phyloP scores from a whole-genome alignment of 345 rosid species.

The Clarkia xantiana region DNA sequence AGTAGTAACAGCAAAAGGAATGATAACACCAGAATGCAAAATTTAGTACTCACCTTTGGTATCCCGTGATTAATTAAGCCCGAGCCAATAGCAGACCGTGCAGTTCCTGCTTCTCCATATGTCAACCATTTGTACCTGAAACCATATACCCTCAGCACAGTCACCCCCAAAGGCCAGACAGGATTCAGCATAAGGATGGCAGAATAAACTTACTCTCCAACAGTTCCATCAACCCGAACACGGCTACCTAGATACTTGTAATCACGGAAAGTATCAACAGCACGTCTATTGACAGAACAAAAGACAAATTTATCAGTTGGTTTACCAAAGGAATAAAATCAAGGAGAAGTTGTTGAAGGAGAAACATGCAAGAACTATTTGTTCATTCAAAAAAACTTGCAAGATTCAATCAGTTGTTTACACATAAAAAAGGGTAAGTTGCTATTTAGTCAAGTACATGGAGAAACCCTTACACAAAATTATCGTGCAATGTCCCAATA shows the following conservation, averaged over 20 bases:
- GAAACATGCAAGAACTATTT: no score
- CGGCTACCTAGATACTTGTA: slow-evolving; percentile 85
- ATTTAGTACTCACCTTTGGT: slow-evolving; percentile 27
- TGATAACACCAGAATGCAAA: neutral
- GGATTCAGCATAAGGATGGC: slow-evolving; percentile 6
- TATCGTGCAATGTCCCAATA: slow-evolving; percentile 78
- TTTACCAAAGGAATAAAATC: slow-evolving; percentile 1
- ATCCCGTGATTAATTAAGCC: slow-evolving; percentile 63
- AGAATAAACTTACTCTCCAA: slow-evolving; percentile 72
- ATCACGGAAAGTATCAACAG: slow-evolving; percentile 63
- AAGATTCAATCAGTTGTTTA: no score
- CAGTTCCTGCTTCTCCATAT: slow-evolving; percentile 83
- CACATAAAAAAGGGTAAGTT: no score
- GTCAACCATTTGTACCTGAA: slow-evolving; percentile 94
- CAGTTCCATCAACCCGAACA: slow-evolving; percentile 71
- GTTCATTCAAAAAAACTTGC: no score
- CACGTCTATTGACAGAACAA: slow-evolving; percentile 25
- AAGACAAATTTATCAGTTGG: neutral
- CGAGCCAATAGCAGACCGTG: slow-evolving; percentile 76
- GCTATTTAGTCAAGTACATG: neutral
- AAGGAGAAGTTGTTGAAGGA: neutral
- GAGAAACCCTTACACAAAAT: slow-evolving; percentile 56
- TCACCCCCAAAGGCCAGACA: slow-evolving; percentile 2
- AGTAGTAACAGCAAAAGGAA: no score
- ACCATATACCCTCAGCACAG: slow-evolving; percentile 4